Evolutionary conservation across 805 yeast genomes (phyloP), one percentile per base, ranked within the genome.

Genomic region (Kuraishia floccosa): DNA sequence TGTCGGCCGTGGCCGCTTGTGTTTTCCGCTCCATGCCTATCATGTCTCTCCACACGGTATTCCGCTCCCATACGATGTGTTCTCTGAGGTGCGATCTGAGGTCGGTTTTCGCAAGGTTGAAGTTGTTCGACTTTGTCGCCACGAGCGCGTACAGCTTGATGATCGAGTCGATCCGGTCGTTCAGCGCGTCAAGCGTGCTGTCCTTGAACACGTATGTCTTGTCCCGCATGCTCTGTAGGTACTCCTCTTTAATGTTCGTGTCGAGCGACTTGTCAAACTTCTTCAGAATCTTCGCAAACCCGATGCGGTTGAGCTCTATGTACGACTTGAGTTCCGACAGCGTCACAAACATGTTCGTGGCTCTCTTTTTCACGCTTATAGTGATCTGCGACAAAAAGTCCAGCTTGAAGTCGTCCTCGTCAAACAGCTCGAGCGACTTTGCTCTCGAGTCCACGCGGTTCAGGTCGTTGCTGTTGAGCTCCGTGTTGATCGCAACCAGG

Each of bases 1-100:
- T 40, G 40, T 45, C 32, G 27, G 42, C 36, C 25, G 42, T 27
- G 2, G 87, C 86, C 14, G 84, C 85, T 44, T 86, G 89, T 1
- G 87, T 63, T 44, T 82, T 82, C 42, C 95, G 69, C 50, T 87
- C 96, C 43, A 87, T 56, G 15, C 91, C 89, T 49, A 89, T 79
- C 79, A 89, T 77, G 53, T 89, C 96, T 49, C 91, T 77, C 98
- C 98, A 89, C 18, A 89, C 96, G 0, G 96, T 89, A 51, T 86
- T 86, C 52, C 98, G 70, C 56, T 89, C 97, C 93, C 96, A 89
- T 13, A 87, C 95, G 22, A 89, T 82, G 52, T 89, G 94, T 45
- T 89, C 98, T 39, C 96, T 66, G 39, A 89, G 56, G 39, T 68
- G 68, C 3, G 70, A 56, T 39, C 63, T 60, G 34, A 70, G 52